These are phyloP conservation scores for Haplosporangium sp. DNA, from an alignment of 371 early-diverging fungal genomes.

Conservation along the genomic window DNA sequence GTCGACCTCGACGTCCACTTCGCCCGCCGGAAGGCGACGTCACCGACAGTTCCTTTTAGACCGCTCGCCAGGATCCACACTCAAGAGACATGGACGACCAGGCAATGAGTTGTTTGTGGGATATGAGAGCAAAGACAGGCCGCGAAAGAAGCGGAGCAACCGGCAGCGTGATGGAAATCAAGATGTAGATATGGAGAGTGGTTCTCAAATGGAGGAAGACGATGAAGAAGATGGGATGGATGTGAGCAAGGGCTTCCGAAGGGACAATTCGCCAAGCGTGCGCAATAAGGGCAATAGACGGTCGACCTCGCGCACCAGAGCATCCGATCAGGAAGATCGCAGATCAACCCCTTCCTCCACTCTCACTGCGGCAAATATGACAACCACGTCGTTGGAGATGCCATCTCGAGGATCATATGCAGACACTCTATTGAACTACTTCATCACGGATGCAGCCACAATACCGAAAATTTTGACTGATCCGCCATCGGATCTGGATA, in stretches of 20 bases:
- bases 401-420: slow-evolving; percentile 35
- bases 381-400: slow-evolving; percentile 2
- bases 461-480: slow-evolving; percentile 64
- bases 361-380: slow-evolving; percentile 2
- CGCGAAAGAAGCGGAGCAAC: slow-evolving; percentile 5
- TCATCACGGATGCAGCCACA: slow-evolving; percentile 65
- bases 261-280: slow-evolving; percentile 20
- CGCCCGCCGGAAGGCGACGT: slow-evolving; percentile 13
- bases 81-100: slow-evolving; percentile 26
- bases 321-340: slow-evolving; percentile 34
- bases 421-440: slow-evolving; percentile 61
- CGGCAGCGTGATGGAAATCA: not conserved
- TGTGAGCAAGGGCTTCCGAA: slow-evolving; percentile 3
- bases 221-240: slow-evolving; percentile 24
- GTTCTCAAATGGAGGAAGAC: slow-evolving; percentile 24
- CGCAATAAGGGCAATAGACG: slow-evolving; percentile 20
- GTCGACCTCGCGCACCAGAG: slow-evolving; percentile 16
- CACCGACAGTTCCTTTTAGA: slow-evolving; percentile 9
- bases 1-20: slow-evolving; percentile 20
- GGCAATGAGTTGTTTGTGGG: slow-evolving; percentile 44
- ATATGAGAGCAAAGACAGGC: slow-evolving; percentile 2
- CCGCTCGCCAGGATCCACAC: slow-evolving; percentile 18
- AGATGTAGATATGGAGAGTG: slow-evolving; percentile 37
- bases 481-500: slow-evolving; percentile 73
- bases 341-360: slow-evolving; percentile 29